Evolutionary conservation across 2,329 filamentous ascomycete genomes (phyloP), one percentile per base, ranked within the genome.

Genomic region (Penicillium sp.): DNA sequence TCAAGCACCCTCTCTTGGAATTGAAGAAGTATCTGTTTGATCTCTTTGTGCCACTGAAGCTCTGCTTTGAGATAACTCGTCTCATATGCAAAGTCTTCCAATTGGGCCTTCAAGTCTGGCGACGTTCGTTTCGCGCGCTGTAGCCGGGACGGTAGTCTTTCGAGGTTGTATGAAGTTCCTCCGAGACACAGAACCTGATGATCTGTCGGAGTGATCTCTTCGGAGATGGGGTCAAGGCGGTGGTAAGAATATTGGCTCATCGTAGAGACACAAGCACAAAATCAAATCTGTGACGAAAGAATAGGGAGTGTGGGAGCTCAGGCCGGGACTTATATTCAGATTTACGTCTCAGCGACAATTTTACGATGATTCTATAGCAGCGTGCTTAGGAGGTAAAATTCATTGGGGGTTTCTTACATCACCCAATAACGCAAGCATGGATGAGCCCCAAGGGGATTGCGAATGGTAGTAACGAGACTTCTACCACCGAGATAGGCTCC

Each of bases 11-110:
- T n/a, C 30, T 48, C 41, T 35, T 44, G 14, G 17, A 52, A 37
- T 15, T 43, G 11, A 3, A 50, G 28, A 10, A 52, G 27, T 17
- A 46, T 45, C 27, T 50, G 29, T 33, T 46, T 48, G 2, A 33
- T 48, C 21, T 52, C 47, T 42, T 52, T 50, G 15, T 50, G 33
- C 42, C 35, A 52, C 19, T 50, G 15, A 16, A 50, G 44, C 36
- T 52, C 47, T 10, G 39, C 50, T 18, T 19, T 43, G 0, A 52
- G 38, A 36, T 50, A 52, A 15, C 47, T 41, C 3, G 38, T 40
- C 30, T 52, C 14, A 33, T 52, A 52, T 1, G 16, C 30, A 18
- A 40, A n/a, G 3, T 52, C 39, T 30, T 52, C 50, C 0, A 50
- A 14, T 16, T 32, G 21, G 10, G 9, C 19, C 13, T 32, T 41